phyloP scores from a whole-genome alignment of 768 basidiomycete species.

The Mycena amicta region DNA sequence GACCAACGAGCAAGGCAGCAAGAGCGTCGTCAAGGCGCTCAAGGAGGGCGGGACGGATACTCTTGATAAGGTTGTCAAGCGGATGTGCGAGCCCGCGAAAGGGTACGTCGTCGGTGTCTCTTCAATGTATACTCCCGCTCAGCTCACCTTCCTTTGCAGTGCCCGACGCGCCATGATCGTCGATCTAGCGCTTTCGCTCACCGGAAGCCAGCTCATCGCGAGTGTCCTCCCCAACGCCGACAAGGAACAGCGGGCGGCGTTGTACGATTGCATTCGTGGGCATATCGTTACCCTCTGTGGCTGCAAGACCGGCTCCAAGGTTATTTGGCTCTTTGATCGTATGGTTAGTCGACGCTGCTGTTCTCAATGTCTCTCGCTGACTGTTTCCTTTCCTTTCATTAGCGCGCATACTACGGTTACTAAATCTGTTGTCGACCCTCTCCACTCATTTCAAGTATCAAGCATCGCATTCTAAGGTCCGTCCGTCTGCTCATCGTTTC shows the following conservation, averaged over 20 bases:
- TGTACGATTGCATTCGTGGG: conserved; percentile 85
- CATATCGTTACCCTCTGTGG: conserved; percentile 90
- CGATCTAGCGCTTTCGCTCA: conserved; percentile 80
- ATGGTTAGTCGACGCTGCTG: conserved; percentile 18
- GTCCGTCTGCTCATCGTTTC: conserved; percentile 27
- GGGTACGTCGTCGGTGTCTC: too few species aligned
- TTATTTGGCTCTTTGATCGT: conserved; percentile 81
- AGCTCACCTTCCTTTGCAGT: conserved; percentile 22
- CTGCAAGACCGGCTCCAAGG: conserved; percentile 89
- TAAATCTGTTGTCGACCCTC: too few species aligned
- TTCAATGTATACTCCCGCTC: too few species aligned
- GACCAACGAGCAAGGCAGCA: conserved; percentile 84
- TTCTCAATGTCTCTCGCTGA: too few species aligned
- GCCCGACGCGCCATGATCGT: conserved; percentile 83
- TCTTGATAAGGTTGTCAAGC: conserved; percentile 69
- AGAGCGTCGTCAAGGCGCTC: conserved; percentile 83
- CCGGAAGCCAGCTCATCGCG: conserved; percentile 85
- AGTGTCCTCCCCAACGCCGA: conserved; percentile 85
- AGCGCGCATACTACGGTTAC: conserved; percentile 70
- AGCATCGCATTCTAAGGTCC: conserved; percentile 30
- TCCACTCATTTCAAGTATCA: conserved; percentile 25
- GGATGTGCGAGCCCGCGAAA: conserved; percentile 87
- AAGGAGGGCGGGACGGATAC: conserved; percentile 84
- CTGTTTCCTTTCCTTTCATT: too few species aligned
- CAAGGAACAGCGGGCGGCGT: conserved; percentile 79